These are phyloP conservation scores for Geoglossum glabrum DNA, from an alignment of 495 filamentous ascomycete species.

Conservation along the genomic window DNA sequence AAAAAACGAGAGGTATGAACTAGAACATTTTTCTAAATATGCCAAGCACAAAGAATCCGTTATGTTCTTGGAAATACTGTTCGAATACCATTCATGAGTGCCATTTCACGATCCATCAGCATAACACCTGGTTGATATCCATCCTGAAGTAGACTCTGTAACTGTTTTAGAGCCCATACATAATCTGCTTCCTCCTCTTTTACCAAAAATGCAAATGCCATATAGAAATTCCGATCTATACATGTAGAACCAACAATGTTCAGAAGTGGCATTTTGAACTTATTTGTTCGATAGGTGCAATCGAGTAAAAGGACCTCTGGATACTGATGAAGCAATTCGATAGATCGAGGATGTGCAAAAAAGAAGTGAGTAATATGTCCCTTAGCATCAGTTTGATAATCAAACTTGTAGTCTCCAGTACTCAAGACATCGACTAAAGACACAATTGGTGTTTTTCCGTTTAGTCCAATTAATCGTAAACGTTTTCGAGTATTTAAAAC, in stretches of 20 bases:
- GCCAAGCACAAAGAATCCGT: background rate
- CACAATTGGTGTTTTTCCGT: background rate
- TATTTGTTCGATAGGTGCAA: background rate
- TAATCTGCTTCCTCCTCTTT: background rate
- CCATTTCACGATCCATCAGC: background rate
- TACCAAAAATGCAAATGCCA: background rate
- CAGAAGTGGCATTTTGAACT: slow-evolving; percentile 2
- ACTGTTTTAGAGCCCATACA: background rate
- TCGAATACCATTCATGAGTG: background rate
- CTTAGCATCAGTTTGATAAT: background rate
- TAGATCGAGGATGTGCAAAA: background rate
- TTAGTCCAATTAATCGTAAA: background rate
- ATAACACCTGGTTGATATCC: background rate
- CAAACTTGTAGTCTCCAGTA: background rate
- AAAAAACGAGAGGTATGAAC: background rate
- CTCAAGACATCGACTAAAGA: background rate
- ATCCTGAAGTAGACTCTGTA: background rate
- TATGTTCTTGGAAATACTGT: background rate
- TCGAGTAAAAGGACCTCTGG: background rate
- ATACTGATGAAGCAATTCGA: slow-evolving; percentile 2
- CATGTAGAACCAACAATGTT: background rate
- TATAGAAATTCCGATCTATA: background rate
- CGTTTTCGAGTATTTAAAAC: background rate
- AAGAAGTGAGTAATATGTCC: background rate
- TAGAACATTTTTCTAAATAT: background rate